Conservation (phyloP, 768 basidiomycete species). For the Mycena crocata region DNA sequence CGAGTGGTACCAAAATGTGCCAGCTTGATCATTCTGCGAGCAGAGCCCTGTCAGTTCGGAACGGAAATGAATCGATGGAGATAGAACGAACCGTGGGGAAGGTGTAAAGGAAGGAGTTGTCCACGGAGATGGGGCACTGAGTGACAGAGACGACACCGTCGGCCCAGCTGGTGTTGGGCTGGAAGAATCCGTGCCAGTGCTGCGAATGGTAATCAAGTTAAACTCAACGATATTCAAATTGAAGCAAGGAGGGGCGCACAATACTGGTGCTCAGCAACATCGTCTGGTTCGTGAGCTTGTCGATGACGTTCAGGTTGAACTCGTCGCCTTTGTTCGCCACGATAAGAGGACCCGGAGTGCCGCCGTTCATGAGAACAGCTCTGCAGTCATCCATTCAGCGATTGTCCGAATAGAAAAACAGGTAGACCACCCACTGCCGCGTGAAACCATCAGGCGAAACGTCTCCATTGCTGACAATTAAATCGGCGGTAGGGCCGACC, state of each 20-base stretch:
- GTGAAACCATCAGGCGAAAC: no score
- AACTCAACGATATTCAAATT: no score
- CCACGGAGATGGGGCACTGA: slow-evolving; percentile 13
- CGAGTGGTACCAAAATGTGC: slow-evolving; percentile 50
- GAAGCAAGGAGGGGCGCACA: neutral
- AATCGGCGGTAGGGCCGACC: no score
- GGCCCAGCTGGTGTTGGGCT: slow-evolving; percentile 4
- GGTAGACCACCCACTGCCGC: no score
- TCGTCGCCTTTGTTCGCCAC: slow-evolving; percentile 15
- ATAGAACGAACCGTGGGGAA: slow-evolving; percentile 3
- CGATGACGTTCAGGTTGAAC: slow-evolving; percentile 11
- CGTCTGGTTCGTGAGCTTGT: slow-evolving; percentile 11
- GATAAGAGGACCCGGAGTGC: no score
- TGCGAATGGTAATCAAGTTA: neutral
- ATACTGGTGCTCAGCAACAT: slow-evolving; percentile 19
- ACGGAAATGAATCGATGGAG: neutral
- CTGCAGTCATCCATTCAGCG: no score
- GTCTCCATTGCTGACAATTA: neutral
- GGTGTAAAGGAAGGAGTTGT: slow-evolving; percentile 18
- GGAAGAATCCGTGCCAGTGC: slow-evolving; percentile 24
- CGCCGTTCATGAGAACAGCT: no score
- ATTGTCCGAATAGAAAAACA: no score
- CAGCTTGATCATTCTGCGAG: slow-evolving; percentile 38
- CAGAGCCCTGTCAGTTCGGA: no score
- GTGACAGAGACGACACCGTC: slow-evolving; percentile 7